Evolutionary conservation across 805 yeast genomes (phyloP).

Genomic region (Schwanniomyces vanrijiae): DNA sequence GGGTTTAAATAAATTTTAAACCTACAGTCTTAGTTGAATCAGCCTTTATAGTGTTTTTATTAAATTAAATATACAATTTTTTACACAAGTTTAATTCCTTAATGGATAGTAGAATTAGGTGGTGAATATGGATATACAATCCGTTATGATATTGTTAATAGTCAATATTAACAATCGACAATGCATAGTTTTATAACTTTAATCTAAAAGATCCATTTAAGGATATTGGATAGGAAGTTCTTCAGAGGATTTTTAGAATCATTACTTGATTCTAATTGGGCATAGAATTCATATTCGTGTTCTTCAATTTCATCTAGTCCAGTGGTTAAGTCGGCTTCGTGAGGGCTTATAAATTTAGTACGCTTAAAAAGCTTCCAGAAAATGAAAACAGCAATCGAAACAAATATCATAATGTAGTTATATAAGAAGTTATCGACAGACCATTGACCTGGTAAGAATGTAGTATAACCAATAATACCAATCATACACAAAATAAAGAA

Average conservation of each 20-base stretch:
- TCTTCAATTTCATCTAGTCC: constrained; percentile 50
- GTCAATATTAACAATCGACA: background rate
- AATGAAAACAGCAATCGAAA: constrained; percentile 28
- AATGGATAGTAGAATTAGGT: background rate
- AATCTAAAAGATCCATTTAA: background rate
- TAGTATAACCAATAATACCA: constrained; percentile 70
- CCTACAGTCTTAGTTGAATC: too few species aligned
- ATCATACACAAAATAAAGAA: constrained; percentile 34
- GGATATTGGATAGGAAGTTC: background rate
- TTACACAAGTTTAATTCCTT: background rate
- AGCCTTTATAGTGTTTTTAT: background rate
- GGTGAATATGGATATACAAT: background rate
- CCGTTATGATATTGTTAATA: background rate
- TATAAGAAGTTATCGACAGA: constrained; percentile 59
- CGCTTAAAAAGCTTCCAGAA: constrained; percentile 38
- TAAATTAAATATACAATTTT: background rate
- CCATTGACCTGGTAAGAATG: constrained; percentile 70
- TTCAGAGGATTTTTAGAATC: background rate
- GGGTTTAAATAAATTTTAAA: constrained; percentile 11
- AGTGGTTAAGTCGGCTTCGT: constrained; percentile 45
- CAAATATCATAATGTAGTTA: constrained; percentile 70
- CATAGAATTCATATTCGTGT: constrained; percentile 45
- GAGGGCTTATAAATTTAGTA: constrained; percentile 39
- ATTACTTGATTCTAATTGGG: constrained; percentile 10
- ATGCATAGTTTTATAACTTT: background rate